phyloP scores from a whole-genome alignment of 177 flowering plant genomes.

The Telopea speciosissima region DNA sequence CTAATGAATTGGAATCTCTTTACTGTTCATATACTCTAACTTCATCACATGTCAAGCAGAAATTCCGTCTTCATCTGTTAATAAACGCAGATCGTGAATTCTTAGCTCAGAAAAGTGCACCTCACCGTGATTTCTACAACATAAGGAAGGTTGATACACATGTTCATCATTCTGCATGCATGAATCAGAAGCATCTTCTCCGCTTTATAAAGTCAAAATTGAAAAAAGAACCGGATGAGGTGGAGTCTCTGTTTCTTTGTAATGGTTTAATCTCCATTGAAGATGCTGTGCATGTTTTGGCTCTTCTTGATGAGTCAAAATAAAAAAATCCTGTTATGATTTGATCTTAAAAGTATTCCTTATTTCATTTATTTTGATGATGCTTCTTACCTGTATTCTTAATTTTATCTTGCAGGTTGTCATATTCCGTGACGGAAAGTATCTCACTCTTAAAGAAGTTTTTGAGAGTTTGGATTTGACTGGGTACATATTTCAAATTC shows the following conservation, averaged over 20 bases:
- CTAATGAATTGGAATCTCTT: background rate
- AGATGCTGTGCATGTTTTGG: background rate
- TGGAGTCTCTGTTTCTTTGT: constrained; percentile 12
- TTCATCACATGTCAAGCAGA: constrained; percentile 34
- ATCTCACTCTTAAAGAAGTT: constrained; percentile 63
- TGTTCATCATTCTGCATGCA: constrained; percentile 80
- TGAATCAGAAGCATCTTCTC: constrained; percentile 76
- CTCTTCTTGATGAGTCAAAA: background rate
- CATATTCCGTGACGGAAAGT: constrained; percentile 72
- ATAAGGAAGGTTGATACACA: constrained; percentile 76
- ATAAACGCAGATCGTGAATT: constrained; percentile 64
- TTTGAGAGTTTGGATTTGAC: constrained; percentile 76
- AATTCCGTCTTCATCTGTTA: constrained; percentile 59
- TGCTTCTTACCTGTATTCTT: background rate
- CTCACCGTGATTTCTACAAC: constrained; percentile 76
- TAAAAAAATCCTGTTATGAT: background rate
- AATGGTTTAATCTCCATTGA: background rate
- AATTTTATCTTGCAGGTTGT: constrained; percentile 42
- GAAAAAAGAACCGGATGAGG: constrained; percentile 75
- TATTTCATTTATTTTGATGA: background rate
- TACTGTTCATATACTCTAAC: constrained; percentile 5
- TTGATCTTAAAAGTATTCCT: background rate
- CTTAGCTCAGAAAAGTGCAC: constrained; percentile 69
- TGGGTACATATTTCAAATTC: constrained; percentile 32
- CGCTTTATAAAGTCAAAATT: constrained; percentile 64